Evolutionary conservation across 139 green algal genomes (phyloP), one percentile per base, ranked within the genome.

Genomic region (Diplosphaera chodatii): DNA sequence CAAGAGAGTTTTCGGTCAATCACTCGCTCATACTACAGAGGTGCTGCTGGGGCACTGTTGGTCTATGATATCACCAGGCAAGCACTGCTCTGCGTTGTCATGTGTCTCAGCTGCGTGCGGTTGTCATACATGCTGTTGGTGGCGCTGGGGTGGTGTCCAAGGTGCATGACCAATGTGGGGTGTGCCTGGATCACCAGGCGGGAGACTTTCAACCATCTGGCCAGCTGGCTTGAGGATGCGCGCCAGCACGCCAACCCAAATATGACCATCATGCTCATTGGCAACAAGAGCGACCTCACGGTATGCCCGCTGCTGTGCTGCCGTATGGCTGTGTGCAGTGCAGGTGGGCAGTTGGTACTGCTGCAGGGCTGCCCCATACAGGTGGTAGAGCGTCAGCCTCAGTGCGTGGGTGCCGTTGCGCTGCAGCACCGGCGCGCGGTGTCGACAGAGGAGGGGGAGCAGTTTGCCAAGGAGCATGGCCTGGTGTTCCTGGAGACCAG

Each of bases 211-310:
- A 94, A 98, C 75, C 93, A 98, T 74, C 78, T 99, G 34, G 90
- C 94, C 3, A 94, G 83, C 75, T 99, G 96, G 96, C 84, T 99
- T 59, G 96, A 99, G 71, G 96, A 99, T 77, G 96, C 96, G 10
- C 81, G 95, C 59, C 94, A 98, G 84, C 96, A 99, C 74, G 96
- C 96, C 27, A 99, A 99, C 86, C 90, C 92, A 31, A 97, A 97
- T 85, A 99, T 99, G 96, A 99, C 94, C 62, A 98, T 99, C 80
- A 99, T 99, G 96, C 86, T 99, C 28, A 99, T 99, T 55, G 96
- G 96, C 56, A 99, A 99, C 88, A 99, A 99, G 85, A 87, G 82
- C 21, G 96, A 99, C 84, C 81, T 99, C 16, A 85, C 82, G 48
- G 87, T 95, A 55, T n/a, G n/a, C n/a, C n/a, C 83, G 86, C 29